Conservation (phyloP, 2,329 filamentous ascomycete genomes). For the Xylariaceae sp. region DNA sequence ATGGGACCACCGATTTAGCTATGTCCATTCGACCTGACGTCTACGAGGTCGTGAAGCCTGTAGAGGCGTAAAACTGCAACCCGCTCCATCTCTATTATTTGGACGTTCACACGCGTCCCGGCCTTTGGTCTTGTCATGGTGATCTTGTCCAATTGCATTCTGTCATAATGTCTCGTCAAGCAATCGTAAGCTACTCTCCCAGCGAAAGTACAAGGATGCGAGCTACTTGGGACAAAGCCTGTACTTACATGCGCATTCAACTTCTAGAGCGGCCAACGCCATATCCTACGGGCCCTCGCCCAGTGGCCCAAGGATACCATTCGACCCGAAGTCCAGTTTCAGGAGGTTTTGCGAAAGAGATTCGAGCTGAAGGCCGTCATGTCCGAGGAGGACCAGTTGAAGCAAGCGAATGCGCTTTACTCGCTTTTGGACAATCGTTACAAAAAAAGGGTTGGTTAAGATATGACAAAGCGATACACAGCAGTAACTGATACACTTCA, state of each 20-base stretch:
- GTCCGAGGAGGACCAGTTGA: conserved; percentile 45
- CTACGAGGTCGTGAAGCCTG: too few species aligned
- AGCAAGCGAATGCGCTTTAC: conserved; percentile 56
- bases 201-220: background rate
- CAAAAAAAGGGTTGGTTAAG: conserved; percentile 42
- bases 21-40: too few species aligned
- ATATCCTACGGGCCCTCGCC: conserved; percentile 46
- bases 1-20: too few species aligned
- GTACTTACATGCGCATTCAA: conserved; percentile 5
- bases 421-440: conserved; percentile 58
- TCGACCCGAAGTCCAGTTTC: conserved; percentile 59
- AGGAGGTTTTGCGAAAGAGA: conserved; percentile 47
- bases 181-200: conserved; percentile 17
- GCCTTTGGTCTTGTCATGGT: too few species aligned
- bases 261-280: conserved; percentile 38
- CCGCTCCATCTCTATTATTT: too few species aligned
- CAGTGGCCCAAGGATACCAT: conserved; percentile 62
- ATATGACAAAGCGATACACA: too few species aligned
- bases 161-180: conserved; percentile 19
- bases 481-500: too few species aligned
- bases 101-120: too few species aligned
- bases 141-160: background rate
- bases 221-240: conserved; percentile 7
- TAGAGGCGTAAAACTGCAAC: too few species aligned
- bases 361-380: conserved; percentile 26